Evolutionary conservation across 441 rosid genomes (phyloP).

Genomic region (Metrosideros polymorpha): DNA sequence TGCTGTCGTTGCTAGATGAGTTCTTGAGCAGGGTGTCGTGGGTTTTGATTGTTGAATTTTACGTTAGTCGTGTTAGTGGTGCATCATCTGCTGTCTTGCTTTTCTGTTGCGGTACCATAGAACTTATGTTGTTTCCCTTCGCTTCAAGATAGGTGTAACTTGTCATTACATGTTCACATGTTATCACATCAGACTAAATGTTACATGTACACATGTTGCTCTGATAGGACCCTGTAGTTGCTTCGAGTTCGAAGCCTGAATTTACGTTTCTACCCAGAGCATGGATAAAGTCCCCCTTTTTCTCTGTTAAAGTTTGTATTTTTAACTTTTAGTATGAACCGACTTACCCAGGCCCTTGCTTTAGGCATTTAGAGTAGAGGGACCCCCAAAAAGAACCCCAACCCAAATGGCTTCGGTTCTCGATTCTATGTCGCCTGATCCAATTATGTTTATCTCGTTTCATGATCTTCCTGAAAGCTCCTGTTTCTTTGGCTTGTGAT

Average conservation of each 20-base stretch:
- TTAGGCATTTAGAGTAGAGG: neutral
- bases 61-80: neutral
- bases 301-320: neutral
- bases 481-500: neutral
- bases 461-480: neutral
- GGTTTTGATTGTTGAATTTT: neutral
- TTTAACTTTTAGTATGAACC: neutral
- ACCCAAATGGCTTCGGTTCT: neutral
- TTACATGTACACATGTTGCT: neutral
- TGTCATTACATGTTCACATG: neutral
- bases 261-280: neutral
- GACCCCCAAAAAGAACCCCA: neutral
- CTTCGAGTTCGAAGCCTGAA: neutral
- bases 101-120: neutral
- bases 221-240: neutral
- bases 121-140: neutral
- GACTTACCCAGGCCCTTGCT: neutral
- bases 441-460: neutral
- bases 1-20: neutral
- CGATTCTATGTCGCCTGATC: neutral
- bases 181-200: neutral
- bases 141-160: neutral
- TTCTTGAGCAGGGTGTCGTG: neutral
- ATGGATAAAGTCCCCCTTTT: neutral
- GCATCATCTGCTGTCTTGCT: neutral